Conservation (phyloP, 441 rosid species). For the Mallotus japonicus region DNA sequence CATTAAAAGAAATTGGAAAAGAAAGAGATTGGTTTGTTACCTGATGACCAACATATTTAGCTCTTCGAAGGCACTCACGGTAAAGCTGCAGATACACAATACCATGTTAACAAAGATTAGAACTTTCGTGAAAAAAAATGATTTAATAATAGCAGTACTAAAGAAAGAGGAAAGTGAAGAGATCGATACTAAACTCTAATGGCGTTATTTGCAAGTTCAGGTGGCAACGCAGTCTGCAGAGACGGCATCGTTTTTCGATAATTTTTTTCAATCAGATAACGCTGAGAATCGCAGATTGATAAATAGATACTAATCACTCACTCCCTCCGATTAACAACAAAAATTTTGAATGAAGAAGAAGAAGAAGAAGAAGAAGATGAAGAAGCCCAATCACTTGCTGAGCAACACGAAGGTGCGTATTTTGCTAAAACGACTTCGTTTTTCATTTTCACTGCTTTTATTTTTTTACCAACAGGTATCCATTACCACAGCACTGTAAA, state of each 20-base stretch:
- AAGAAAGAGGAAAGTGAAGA: not conserved
- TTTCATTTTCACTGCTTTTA: not conserved
- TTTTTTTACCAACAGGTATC: too few relatives aligned
- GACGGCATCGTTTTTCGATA: conserved; percentile 53
- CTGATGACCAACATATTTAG: conserved; percentile 76
- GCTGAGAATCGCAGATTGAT: not conserved
- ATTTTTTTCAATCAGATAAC: not conserved
- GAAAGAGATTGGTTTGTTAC: conserved; percentile 36
- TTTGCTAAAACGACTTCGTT: not conserved
- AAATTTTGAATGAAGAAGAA: too few relatives aligned
- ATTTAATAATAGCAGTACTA: not conserved
- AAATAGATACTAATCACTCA: not conserved
- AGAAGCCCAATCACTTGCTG: not conserved
- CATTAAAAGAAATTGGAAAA: not conserved
- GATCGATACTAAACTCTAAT: conserved; percentile 60
- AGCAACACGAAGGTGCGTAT: not conserved
- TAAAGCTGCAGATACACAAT: conserved; percentile 55
- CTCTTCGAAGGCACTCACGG: conserved; percentile 94
- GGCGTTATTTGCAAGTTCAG: conserved; percentile 85
- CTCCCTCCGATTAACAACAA: too few relatives aligned
- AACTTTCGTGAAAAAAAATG: not conserved
- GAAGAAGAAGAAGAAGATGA: conserved; percentile 1
- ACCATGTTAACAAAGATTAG: not conserved
- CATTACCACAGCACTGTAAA: too few relatives aligned
- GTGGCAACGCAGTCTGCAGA: conserved; percentile 79